Evolutionary conservation across 129 eudicot genomes (phyloP).

Genomic region (Oenanthe sinensis): DNA sequence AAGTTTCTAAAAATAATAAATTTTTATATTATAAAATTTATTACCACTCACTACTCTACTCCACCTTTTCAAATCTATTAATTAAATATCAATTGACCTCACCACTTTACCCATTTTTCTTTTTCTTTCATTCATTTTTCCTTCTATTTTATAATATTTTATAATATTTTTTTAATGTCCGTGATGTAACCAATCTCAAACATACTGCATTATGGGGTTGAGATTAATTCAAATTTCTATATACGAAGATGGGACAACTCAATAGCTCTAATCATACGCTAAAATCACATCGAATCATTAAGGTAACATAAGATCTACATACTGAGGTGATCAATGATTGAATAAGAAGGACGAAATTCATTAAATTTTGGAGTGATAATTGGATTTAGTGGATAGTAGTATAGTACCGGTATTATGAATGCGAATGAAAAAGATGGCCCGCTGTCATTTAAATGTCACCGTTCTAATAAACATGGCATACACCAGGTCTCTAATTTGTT

Average conservation of each 20-base stretch:
- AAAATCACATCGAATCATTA: constrained; percentile 5
- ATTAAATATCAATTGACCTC: no score
- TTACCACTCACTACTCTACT: no score
- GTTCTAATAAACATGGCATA: constrained; percentile 7
- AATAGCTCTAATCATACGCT: constrained; percentile 1
- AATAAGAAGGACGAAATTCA: constrained; percentile 7
- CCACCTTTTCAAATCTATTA: no score
- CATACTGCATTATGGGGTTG: not conserved
- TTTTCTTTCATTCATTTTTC: no score
- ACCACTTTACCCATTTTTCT: no score
- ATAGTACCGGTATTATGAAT: not conserved
- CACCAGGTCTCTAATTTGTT: constrained; percentile 4
- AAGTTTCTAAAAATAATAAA: no score
- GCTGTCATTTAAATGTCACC: constrained; percentile 4
- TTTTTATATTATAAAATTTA: no score
- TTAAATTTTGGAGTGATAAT: constrained; percentile 2
- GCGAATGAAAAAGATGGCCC: not conserved
- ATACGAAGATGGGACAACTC: constrained; percentile 8
- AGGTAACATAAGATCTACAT: constrained; percentile 5
- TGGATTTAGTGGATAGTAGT: constrained; percentile 9
- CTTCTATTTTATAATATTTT: no score
- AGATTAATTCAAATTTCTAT: not conserved
- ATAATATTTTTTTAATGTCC: no score
- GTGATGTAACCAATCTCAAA: not conserved
- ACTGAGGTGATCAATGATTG: constrained; percentile 3